Percentiles rank a stretch among this genome's conserved stretches.
Conservation (phyloP, 2,329 filamentous ascomycete genomes). For the Akanthomyces muscarius region DNA sequence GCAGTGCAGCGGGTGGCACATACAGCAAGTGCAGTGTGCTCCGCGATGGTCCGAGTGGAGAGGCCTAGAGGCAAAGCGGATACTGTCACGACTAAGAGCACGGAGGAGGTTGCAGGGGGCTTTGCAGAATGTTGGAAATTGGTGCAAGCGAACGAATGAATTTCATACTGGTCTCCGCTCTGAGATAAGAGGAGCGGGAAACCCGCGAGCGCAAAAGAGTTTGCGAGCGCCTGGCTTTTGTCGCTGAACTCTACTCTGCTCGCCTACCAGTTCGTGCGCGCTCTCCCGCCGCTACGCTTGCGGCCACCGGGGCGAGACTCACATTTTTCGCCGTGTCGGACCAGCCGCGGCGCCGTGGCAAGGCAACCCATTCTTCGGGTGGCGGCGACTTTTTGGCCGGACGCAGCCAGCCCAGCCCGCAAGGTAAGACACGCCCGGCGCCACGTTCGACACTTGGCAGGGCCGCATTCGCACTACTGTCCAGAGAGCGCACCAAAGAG, state of each 20-base stretch:
- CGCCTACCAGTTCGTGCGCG: background rate
- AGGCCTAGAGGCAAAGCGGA: slow-evolving; percentile 17
- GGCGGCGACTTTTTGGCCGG: slow-evolving; percentile 13
- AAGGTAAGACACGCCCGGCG: slow-evolving; percentile 6
- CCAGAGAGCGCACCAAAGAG: background rate
- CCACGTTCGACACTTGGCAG: background rate
- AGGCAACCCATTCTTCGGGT: slow-evolving; percentile 2
- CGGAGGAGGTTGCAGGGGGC: background rate
- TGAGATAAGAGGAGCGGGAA: slow-evolving; percentile 4
- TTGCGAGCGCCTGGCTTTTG: background rate
- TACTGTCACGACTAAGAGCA: slow-evolving; percentile 16
- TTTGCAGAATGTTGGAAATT: background rate
- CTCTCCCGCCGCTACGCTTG: background rate
- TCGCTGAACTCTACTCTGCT: background rate
- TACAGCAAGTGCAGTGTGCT: slow-evolving; percentile 12
- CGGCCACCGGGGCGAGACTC: background rate
- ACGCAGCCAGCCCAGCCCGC: slow-evolving; percentile 1
- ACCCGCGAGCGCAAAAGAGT: background rate
- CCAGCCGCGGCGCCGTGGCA: slow-evolving; percentile 4
- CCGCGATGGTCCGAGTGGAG: slow-evolving; percentile 18
- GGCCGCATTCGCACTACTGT: background rate
- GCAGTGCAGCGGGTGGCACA: slow-evolving; percentile 9
- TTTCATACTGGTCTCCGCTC: background rate
- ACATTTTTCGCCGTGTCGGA: slow-evolving; percentile 13
- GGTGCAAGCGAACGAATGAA: background rate